Evolutionary conservation across 208 protist species (phyloP).

Genomic region (Herpetomonas samuelpessoai): DNA sequence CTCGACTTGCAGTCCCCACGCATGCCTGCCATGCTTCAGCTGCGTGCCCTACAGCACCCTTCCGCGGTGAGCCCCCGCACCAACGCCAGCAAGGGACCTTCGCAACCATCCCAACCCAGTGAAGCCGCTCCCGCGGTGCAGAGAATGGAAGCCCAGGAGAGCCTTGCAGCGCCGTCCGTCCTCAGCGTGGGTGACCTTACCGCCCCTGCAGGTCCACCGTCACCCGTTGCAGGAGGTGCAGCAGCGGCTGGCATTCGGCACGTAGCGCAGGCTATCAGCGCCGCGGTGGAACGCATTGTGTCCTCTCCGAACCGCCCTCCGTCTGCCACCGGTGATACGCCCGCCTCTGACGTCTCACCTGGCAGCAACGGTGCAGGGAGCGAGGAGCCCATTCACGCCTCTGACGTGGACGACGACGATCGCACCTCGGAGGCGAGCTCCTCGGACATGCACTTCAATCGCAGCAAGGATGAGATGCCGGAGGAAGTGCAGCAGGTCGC

Average conservation of each 20-base stretch:
- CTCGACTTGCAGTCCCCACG: slow-evolving; percentile 20
- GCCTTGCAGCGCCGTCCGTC: background rate
- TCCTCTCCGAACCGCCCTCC: background rate
- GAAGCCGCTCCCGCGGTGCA: background rate
- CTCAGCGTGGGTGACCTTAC: background rate
- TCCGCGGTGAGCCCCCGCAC: background rate
- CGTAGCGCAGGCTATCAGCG: background rate
- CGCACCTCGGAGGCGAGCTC: slow-evolving; percentile 25
- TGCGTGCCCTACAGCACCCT: slow-evolving; percentile 24
- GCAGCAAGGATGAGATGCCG: slow-evolving; percentile 32
- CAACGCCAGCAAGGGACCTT: background rate
- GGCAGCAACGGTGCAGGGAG: background rate
- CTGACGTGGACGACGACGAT: slow-evolving; percentile 19
- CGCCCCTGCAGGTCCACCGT: background rate
- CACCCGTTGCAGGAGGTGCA: background rate
- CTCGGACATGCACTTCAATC: slow-evolving; percentile 43
- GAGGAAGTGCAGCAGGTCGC: slow-evolving; percentile 74
- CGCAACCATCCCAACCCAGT: background rate
- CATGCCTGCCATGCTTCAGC: slow-evolving; percentile 22
- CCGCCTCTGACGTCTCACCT: no score
- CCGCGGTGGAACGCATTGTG: slow-evolving; percentile 2
- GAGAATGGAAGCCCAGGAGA: background rate
- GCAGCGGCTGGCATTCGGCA: background rate
- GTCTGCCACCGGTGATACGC: background rate
- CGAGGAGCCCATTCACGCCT: background rate